phyloP scores from a whole-genome alignment of 768 basidiomycete genomes.

The Kwoniella sp. region DNA sequence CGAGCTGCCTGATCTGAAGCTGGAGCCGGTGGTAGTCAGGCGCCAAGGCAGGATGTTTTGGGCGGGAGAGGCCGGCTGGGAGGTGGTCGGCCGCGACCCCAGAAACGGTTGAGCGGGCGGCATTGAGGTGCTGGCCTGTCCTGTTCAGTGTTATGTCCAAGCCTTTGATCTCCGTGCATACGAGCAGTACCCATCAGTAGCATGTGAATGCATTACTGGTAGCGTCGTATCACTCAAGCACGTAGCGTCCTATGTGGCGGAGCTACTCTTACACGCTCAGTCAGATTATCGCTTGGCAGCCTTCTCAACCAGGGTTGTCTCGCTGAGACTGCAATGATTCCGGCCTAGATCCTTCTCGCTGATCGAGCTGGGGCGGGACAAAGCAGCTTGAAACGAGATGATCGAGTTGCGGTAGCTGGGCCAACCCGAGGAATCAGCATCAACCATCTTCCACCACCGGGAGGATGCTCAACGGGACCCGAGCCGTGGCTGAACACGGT shows the following conservation, averaged over 20 bases:
- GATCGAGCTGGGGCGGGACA: background rate
- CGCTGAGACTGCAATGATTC: constrained; percentile 9
- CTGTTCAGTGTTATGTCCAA: background rate
- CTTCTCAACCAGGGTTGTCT: constrained; percentile 7
- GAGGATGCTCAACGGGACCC: background rate
- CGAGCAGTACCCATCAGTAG: too few species aligned
- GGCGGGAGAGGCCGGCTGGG: background rate
- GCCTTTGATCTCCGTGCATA: too few species aligned
- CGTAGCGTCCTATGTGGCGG: too few species aligned
- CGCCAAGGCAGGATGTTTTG: too few species aligned
- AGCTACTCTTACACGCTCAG: too few species aligned
- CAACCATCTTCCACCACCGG: too few species aligned
- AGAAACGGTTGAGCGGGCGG: too few species aligned
- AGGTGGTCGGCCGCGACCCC: background rate
- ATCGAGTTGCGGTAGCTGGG: constrained; percentile 28
- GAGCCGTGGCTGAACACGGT: background rate
- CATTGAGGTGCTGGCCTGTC: too few species aligned
- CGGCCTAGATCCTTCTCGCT: background rate
- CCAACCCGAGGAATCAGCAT: background rate
- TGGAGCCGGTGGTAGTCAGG: background rate
- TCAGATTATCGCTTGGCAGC: too few species aligned
- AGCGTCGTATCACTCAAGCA: too few species aligned
- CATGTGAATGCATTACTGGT: too few species aligned
- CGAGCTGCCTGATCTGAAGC: background rate
- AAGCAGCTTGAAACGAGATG: constrained; percentile 25